Percentiles rank a stretch among this genome's conserved stretches.
phyloP scores from a whole-genome alignment of 2,329 filamentous ascomycete species.

The Cyphellophora attinorum region DNA sequence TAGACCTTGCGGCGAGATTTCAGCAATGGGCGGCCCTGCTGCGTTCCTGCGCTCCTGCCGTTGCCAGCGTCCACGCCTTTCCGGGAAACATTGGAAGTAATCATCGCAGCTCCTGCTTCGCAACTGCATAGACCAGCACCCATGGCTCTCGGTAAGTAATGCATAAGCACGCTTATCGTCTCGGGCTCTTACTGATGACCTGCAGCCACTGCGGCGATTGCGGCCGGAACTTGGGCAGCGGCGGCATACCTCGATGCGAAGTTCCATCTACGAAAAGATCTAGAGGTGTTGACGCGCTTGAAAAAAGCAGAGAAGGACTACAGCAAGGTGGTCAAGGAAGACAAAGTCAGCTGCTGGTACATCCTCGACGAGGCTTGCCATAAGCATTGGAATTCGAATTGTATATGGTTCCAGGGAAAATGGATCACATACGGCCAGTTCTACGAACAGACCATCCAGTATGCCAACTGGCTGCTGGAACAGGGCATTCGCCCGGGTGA shows the following conservation, averaged over 20 bases:
- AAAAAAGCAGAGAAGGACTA: slow-evolving; percentile 36
- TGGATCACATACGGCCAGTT: slow-evolving; percentile 51
- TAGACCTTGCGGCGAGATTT: too few relatives aligned
- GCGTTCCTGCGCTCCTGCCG: too few relatives aligned
- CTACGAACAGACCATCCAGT: slow-evolving; percentile 49
- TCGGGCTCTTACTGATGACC: background rate
- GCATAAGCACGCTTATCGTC: background rate
- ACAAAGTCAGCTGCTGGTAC: slow-evolving; percentile 55
- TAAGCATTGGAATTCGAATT: slow-evolving; percentile 43
- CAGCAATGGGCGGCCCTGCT: too few relatives aligned
- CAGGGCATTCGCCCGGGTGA: slow-evolving; percentile 51
- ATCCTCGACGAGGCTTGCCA: slow-evolving; percentile 50
- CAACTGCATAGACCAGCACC: too few relatives aligned
- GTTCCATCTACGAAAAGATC: slow-evolving; percentile 56
- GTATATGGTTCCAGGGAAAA: slow-evolving; percentile 58
- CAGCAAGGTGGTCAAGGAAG: slow-evolving; percentile 40
- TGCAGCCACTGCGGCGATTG: slow-evolving; percentile 18
- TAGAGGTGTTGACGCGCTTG: slow-evolving; percentile 36
- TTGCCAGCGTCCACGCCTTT: too few relatives aligned
- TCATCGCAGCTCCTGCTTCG: too few relatives aligned
- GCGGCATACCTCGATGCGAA: slow-evolving; percentile 61
- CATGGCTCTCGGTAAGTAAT: slow-evolving; percentile 2
- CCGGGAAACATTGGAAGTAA: too few relatives aligned
- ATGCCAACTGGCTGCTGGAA: slow-evolving; percentile 51
- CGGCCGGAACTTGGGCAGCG: slow-evolving; percentile 27